Evolutionary conservation across 192 early-diverging fungal genomes (phyloP), one percentile per base, ranked within the genome.

Genomic region (Thoreauomyces humboldtii): DNA sequence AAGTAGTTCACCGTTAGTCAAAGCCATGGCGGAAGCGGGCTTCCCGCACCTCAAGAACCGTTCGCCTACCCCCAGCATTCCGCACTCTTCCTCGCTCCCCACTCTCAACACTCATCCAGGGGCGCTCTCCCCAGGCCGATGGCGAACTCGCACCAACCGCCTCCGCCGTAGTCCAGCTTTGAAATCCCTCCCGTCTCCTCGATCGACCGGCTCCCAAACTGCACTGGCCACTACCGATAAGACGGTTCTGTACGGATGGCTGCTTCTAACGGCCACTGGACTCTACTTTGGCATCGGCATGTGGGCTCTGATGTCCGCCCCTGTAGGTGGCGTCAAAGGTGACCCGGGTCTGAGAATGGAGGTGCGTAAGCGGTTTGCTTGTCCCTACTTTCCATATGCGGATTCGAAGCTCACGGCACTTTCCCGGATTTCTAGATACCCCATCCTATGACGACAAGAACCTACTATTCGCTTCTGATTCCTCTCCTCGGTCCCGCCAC

Each of bases 401-500:
- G n/a, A n/a, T n/a, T n/a, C n/a, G n/a, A n/a, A n/a, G n/a, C n/a
- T n/a, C n/a, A n/a, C n/a, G n/a, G n/a, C n/a, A n/a, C n/a, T n/a
- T n/a, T n/a, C n/a, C n/a, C n/a, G n/a, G n/a, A n/a, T 7, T 12
- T 46, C 44, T 27, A 61, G 61, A 63, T 28, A 25, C 35, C 61
- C 7, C 32, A 88, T 91, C 69, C 73, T 79, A 28, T 63, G 46
- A 22, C 17, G 32, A 48, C 35, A 44, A 52, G 28, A 15, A 45
- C 41, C 17, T 91, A 95, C 71, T 98, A 92, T 72, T 89, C 89
- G 38, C 78, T 89, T 51, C 74, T 98, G 21, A 64, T 94, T 31
- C 95, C 93, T 12, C 75, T 92, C 22, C 87, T 92, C 0, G 81
- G 85, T 4, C 83, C 90, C 27, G 89, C 89, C 21, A 84, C 84